Evolutionary conservation across 768 basidiomycete genomes (phyloP).

Genomic region (Xerocomellus chrysenteron): DNA sequence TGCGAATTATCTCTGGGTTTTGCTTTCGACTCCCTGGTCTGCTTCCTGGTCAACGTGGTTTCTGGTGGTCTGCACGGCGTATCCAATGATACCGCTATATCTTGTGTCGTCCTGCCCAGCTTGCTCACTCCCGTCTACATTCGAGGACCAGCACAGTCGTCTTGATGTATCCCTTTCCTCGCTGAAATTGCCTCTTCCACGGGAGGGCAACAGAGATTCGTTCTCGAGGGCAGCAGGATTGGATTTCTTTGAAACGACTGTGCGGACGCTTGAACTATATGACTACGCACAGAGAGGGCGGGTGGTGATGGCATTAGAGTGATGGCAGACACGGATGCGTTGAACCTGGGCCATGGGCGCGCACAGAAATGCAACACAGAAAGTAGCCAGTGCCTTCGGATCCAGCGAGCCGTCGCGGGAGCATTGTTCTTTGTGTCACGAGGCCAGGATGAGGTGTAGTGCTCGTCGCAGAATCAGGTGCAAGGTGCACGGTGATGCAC

Average conservation of each 20-base stretch:
- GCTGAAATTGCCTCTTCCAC: constrained; percentile 42
- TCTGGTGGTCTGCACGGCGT: constrained; percentile 1
- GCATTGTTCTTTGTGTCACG: neutral
- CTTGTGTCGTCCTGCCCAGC: constrained; percentile 1
- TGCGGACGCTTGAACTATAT: constrained; percentile 1
- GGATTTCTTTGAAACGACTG: constrained; percentile 25
- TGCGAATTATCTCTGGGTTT: constrained; percentile 8
- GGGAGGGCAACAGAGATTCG: constrained; percentile 57
- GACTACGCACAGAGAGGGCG: constrained; percentile 26
- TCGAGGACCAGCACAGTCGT: constrained; percentile 10
- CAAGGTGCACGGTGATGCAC: constrained; percentile 22
- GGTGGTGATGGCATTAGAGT: constrained; percentile 10
- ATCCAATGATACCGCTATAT: constrained; percentile 13
- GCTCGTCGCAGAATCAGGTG: constrained; percentile 27
- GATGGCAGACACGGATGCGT: constrained; percentile 13
- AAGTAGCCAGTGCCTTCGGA: constrained; percentile 16
- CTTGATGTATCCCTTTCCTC: constrained; percentile 16
- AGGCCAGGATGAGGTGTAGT: neutral
- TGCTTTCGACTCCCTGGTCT: constrained; percentile 27
- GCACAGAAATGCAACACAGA: constrained; percentile 32
- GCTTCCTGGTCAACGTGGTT: constrained; percentile 16
- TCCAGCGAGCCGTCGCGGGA: constrained; percentile 32
- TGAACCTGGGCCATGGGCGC: constrained; percentile 32
- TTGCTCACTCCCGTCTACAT: constrained; percentile 16
- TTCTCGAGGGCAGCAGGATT: constrained; percentile 46